phyloP scores from a whole-genome alignment of 768 basidiomycete species.

The Trametes coccinea region DNA sequence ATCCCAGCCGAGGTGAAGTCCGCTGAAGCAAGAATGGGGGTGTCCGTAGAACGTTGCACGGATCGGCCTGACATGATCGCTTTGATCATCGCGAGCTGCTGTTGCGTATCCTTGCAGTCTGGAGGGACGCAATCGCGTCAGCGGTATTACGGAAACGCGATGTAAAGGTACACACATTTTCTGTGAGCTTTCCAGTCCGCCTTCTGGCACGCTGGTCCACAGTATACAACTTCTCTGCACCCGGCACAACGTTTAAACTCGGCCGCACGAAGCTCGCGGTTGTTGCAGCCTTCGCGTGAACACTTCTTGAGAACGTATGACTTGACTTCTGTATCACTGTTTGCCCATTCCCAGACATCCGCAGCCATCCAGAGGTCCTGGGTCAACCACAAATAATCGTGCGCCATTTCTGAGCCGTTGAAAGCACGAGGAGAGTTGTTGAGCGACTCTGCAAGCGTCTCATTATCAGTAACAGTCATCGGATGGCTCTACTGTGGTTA shows the following conservation, averaged over 20 bases:
- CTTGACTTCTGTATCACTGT: conserved; percentile 37
- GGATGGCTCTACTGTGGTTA: neutral
- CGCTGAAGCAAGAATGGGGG: conserved; percentile 18
- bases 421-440: conserved; percentile 31
- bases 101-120: conserved; percentile 18
- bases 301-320: conserved; percentile 37
- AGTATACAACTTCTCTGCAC: conserved; percentile 38
- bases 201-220: conserved; percentile 34
- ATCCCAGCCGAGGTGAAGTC: conserved; percentile 21
- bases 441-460: conserved; percentile 29
- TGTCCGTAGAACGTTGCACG: neutral
- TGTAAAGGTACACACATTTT: conserved; percentile 15
- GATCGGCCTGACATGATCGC: conserved; percentile 13
- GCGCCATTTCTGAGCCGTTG: conserved; percentile 46
- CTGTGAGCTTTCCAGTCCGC: conserved; percentile 34
- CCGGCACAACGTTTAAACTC: conserved; percentile 44
- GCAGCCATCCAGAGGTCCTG: conserved; percentile 47
- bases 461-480: neutral
- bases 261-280: conserved; percentile 35
- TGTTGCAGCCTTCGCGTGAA: conserved; percentile 33
- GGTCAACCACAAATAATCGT: conserved; percentile 47
- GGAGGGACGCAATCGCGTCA: neutral
- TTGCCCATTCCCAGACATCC: conserved; percentile 46
- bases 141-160: neutral
- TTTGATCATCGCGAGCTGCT: conserved; percentile 16